Percentiles rank a stretch among this genome's conserved stretches.
These are phyloP conservation scores for Lichina pygmaea DNA, from an alignment of 495 filamentous ascomycete genomes.

Conservation along the genomic window DNA sequence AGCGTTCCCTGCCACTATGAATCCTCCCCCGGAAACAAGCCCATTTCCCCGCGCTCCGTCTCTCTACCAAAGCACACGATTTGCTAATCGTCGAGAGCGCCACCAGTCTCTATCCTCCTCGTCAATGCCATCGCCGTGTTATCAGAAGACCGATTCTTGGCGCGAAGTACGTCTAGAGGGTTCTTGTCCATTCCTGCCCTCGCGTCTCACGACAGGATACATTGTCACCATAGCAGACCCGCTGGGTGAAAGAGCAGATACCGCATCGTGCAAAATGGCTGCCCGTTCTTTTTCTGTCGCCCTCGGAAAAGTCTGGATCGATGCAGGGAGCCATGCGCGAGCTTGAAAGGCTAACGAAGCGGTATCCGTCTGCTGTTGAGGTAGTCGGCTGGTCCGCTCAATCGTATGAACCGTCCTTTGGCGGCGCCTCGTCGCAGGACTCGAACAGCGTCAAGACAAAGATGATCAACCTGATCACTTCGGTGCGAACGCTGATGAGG, in stretches of 20 bases:
- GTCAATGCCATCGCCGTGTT: constrained; percentile 87
- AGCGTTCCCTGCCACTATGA: neutral
- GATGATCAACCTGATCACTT: constrained; percentile 67
- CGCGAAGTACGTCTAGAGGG: constrained; percentile 40
- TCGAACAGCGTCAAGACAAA: constrained; percentile 62
- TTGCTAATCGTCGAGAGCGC: neutral
- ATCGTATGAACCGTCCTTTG: constrained; percentile 2
- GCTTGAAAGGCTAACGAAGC: too few species aligned
- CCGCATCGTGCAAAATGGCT: too few species aligned
- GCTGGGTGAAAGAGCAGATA: too few species aligned
- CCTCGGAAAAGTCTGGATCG: neutral
- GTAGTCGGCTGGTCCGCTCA: constrained; percentile 1
- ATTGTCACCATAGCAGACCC: too few species aligned
- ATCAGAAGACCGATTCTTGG: constrained; percentile 92
- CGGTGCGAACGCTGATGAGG: constrained; percentile 79
- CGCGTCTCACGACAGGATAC: too few species aligned
- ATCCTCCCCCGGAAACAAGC: too few species aligned
- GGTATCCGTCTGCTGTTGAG: neutral
- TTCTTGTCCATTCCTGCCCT: neutral
- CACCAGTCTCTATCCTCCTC: constrained; percentile 50
- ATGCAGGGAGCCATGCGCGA: too few species aligned
- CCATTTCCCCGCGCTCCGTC: too few species aligned
- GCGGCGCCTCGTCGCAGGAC: constrained; percentile 31
- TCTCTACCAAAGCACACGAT: neutral
- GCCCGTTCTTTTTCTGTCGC: neutral